Percentiles rank a stretch among this genome's conserved stretches.
Evolutionary conservation across 805 yeast species (phyloP).

Genomic region (Allodekkera sacchari): DNA sequence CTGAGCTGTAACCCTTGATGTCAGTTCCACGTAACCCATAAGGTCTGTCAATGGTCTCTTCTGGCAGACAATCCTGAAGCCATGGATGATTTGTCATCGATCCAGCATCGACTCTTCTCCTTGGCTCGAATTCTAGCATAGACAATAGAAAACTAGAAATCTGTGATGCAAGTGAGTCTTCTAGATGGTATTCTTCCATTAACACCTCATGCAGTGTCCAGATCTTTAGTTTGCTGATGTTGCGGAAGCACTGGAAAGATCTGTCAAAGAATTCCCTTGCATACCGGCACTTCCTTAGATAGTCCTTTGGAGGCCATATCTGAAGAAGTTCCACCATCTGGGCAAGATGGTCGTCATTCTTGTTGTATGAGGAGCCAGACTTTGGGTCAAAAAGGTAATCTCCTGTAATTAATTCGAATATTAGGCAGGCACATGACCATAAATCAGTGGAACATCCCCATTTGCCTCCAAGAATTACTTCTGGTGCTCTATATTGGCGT

Average conservation of each 20-base stretch:
- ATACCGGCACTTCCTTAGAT: conserved; percentile 30
- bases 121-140: conserved; percentile 42
- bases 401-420: conserved; percentile 54
- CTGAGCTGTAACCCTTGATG: conserved; percentile 23
- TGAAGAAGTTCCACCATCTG: conserved; percentile 48
- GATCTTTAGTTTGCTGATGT: conserved; percentile 38
- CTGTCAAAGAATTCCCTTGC: conserved; percentile 34
- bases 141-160: conserved; percentile 39
- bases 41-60: conserved; percentile 16
- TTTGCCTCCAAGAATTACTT: conserved; percentile 45
- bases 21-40: conserved; percentile 26
- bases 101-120: conserved; percentile 45
- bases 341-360: conserved; percentile 57
- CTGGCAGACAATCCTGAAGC: conserved; percentile 27
- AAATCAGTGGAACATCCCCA: conserved; percentile 61
- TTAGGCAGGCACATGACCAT: conserved; percentile 53
- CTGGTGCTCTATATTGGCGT: conserved; percentile 60
- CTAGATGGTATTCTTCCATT: conserved; percentile 40
- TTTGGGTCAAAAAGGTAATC: conserved; percentile 58
- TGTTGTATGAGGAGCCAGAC: conserved; percentile 35
- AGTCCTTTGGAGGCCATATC: conserved; percentile 29
- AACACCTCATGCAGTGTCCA: conserved; percentile 45
- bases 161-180: conserved; percentile 27
- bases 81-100: conserved; percentile 47
- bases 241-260: conserved; percentile 26